phyloP scores from a whole-genome alignment of 1,139 yeast genomes.

The Hemisphaericaspora lyxosophila region DNA sequence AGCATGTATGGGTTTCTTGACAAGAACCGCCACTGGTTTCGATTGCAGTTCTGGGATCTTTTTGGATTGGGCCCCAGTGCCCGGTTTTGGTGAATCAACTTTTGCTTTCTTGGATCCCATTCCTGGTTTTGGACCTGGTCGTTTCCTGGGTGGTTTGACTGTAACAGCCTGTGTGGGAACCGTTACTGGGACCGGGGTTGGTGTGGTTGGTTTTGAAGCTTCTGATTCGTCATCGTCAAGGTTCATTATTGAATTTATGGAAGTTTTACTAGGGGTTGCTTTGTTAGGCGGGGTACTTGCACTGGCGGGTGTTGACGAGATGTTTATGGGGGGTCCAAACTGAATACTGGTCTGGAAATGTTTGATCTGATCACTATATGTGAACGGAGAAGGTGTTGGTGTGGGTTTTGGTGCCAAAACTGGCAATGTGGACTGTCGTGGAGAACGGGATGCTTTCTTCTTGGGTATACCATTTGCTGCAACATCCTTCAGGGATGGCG shows the following conservation, averaged over 20 bases:
- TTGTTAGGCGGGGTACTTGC: constrained; percentile 6
- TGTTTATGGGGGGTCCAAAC: constrained; percentile 10
- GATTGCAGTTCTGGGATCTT: constrained; percentile 13
- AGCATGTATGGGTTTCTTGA: constrained; percentile 15
- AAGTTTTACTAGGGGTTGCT: constrained; percentile 27
- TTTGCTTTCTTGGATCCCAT: constrained; percentile 9
- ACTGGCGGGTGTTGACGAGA: constrained; percentile 7
- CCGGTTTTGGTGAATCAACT: constrained; percentile 8
- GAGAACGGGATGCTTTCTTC: constrained; percentile 5
- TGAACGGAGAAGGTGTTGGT: constrained; percentile 7
- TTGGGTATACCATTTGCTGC: constrained; percentile 3
- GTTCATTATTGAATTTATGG: constrained; percentile 40
- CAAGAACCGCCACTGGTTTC: constrained; percentile 18
- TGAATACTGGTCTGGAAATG: constrained; percentile 35
- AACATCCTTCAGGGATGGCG: background rate
- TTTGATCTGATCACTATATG: constrained; percentile 25
- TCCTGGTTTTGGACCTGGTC: constrained; percentile 7
- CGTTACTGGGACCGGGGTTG: constrained; percentile 10
- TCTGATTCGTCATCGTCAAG: constrained; percentile 30
- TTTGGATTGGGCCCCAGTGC: constrained; percentile 7
- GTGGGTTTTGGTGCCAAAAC: constrained; percentile 17
- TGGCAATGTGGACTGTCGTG: constrained; percentile 11
- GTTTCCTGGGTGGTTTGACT: constrained; percentile 15
- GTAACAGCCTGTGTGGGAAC: no score
- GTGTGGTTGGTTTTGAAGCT: constrained; percentile 5